A percentile compares a stretch with the other conserved stretches of the same genome.
Evolutionary conservation across 441 rosid species (phyloP).

Genomic region (Euphorbia celastroides): DNA sequence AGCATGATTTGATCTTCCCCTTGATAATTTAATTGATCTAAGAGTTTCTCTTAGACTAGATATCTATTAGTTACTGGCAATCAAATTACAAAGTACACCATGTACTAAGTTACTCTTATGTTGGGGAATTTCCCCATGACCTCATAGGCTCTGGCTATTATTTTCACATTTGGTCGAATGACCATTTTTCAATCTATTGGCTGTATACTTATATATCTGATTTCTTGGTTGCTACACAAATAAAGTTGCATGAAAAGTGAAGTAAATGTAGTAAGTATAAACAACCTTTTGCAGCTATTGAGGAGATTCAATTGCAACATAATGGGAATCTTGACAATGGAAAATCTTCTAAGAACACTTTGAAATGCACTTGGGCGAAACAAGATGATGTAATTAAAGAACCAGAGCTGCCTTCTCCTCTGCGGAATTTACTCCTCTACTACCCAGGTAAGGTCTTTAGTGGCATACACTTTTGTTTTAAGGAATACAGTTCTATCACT

Average conservation of each 20-base stretch:
- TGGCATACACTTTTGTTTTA: constrained; percentile 18
- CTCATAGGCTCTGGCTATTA: background rate
- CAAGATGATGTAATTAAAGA: constrained; percentile 53
- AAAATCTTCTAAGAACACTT: constrained; percentile 26
- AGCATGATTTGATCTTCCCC: background rate
- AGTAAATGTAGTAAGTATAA: background rate
- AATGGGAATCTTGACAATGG: constrained; percentile 31
- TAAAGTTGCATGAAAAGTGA: background rate
- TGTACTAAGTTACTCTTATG: background rate
- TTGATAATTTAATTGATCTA: background rate
- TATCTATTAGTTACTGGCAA: background rate
- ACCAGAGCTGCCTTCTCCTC: constrained; percentile 39
- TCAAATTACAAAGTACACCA: background rate
- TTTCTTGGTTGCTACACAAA: background rate
- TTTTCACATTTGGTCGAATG: background rate
- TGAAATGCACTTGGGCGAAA: constrained; percentile 59
- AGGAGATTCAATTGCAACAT: constrained; percentile 37
- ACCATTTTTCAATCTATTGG: background rate
- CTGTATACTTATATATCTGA: background rate
- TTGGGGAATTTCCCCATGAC: background rate
- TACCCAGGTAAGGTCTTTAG: constrained; percentile 60
- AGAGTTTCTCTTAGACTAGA: background rate
- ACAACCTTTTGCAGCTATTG: constrained; percentile 43
- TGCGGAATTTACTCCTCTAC: constrained; percentile 64
- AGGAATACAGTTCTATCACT: constrained; percentile 4